Percentiles rank a stretch among this genome's conserved stretches.
phyloP scores from a whole-genome alignment of 768 basidiomycete species.

The Amyloporia xantha region DNA sequence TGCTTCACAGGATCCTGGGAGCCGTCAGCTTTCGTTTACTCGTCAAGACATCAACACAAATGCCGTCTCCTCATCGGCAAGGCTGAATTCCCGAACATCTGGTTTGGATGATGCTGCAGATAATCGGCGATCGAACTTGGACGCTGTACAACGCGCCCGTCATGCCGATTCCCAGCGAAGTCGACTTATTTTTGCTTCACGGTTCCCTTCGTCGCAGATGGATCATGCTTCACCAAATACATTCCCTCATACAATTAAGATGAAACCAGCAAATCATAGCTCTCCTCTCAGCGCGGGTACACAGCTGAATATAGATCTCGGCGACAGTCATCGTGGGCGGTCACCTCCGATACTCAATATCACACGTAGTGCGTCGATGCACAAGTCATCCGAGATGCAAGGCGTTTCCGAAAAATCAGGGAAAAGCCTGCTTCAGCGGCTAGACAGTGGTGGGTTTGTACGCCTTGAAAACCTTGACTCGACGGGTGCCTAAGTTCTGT shows the following conservation, averaged over 20 bases:
- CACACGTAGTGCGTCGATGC: not conserved
- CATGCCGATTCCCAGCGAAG: conserved; percentile 6
- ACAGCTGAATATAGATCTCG: not conserved
- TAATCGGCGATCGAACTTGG: not conserved
- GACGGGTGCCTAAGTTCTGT: too few species aligned
- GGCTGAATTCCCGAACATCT: too few species aligned
- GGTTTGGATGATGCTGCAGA: not conserved
- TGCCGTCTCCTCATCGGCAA: too few species aligned
- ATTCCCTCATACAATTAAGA: too few species aligned
- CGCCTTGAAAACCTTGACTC: too few species aligned
- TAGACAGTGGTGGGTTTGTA: too few species aligned
- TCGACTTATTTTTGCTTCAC: conserved; percentile 5
- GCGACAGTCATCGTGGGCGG: not conserved
- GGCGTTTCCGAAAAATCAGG: too few species aligned
- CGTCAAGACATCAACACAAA: too few species aligned
- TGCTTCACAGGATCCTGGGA: not conserved
- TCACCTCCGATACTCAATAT: not conserved
- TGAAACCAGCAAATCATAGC: too few species aligned
- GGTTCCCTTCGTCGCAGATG: conserved; percentile 1
- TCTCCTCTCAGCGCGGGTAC: too few species aligned
- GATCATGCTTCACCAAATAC: not conserved
- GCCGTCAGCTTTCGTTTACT: not conserved
- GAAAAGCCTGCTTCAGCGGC: too few species aligned
- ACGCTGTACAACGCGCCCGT: not conserved
- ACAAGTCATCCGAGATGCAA: not conserved